Base-by-base conservation (phyloP, 495 filamentous ascomycete genomes). In the Aspergillus incahuasiensis region DNA sequence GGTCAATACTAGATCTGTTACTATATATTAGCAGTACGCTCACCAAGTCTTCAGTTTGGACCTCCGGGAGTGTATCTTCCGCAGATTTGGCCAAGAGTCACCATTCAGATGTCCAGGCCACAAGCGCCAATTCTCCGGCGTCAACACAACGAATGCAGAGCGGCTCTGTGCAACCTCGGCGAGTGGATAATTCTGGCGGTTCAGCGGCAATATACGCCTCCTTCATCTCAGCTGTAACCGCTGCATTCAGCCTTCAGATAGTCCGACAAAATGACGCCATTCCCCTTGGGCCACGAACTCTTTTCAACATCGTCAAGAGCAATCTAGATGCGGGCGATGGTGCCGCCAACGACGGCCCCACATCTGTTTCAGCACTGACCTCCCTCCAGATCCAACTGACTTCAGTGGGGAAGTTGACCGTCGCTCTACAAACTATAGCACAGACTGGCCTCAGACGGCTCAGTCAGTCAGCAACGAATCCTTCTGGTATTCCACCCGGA, bases 271-370 rank as follows among this genome's bases (percentile, higher is more conserved):
- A 67, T 46, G 65, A 62, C 40, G 75, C 72, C 30, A 65, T 78
- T n/a, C 75, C 75, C 0, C 65, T 78, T 11, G 75, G 75, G 6
- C 68, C 72, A 16, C 72, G 75, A n/a, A 74, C 72, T 28, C 65
- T 76, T 0, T 75, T 74, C 41, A 78, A 73, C 16, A 61, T 65
- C 0, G 58, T 75, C 16, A 66, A 74, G 22, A 67, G 52, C 7
- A 45, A 63, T 28, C 62, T 61, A n/a, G 68, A 72, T 40, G 71
- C 71, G 39, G 64, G 54, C 42, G 60, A 65, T 13, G 58, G 61
- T 9, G 59, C 71, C 30, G 53, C 63, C 42, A 70, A 68, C 25
- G 61, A 71, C 21, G 65, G 64, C 38, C 56, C 64, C 0, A 52
- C 67, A 40, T 71, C 69, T 11, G 50, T 53, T 6, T 61, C 72